These are phyloP conservation scores for Alternaria sp. DNA, from an alignment of 2,329 filamentous ascomycete genomes.

Conservation along the genomic window DNA sequence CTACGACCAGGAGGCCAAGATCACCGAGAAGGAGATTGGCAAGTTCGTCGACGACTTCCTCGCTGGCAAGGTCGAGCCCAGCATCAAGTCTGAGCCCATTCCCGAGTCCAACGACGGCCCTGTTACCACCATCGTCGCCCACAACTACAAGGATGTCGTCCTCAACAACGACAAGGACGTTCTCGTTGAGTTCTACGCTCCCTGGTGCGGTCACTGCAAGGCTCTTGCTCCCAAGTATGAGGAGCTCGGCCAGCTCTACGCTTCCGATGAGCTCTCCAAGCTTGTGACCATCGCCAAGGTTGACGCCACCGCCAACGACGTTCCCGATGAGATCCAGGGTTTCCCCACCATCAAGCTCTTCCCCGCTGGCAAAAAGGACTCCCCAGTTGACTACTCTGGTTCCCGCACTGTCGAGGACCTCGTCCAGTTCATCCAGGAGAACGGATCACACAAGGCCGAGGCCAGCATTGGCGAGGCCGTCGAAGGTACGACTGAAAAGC, in stretches of 20 bases:
- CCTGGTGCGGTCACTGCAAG: constrained; percentile 77
- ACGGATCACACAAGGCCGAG: constrained; percentile 85
- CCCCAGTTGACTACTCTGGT: constrained; percentile 85
- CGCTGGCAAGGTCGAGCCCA: constrained; percentile 87
- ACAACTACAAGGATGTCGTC: constrained; percentile 91
- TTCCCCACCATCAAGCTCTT: constrained; percentile 99
- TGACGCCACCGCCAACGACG: constrained; percentile 93
- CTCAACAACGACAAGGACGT: constrained; percentile 96
- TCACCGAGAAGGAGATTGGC: constrained; percentile 75
- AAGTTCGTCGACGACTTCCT: constrained; percentile 86
- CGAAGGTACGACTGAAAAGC: constrained; percentile 49
- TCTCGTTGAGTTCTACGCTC: constrained; percentile 96
- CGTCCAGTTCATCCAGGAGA: constrained; percentile 90
- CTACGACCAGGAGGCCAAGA: constrained; percentile 81
- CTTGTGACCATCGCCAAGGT: constrained; percentile 83
- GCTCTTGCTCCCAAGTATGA: constrained; percentile 72
- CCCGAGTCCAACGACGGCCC: constrained; percentile 91
- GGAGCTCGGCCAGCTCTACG: constrained; percentile 65
- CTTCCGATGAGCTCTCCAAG: constrained; percentile 57
- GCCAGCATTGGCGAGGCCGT: constrained; percentile 55
- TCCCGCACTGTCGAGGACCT: constrained; percentile 90
- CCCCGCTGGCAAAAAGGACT: constrained; percentile 85
- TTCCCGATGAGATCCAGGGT: constrained; percentile 93
- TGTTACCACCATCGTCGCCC: constrained; percentile 87
- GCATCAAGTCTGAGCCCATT: constrained; percentile 97